Conservation (phyloP, 441 rosid genomes). For the Gossypium gossypioides region DNA sequence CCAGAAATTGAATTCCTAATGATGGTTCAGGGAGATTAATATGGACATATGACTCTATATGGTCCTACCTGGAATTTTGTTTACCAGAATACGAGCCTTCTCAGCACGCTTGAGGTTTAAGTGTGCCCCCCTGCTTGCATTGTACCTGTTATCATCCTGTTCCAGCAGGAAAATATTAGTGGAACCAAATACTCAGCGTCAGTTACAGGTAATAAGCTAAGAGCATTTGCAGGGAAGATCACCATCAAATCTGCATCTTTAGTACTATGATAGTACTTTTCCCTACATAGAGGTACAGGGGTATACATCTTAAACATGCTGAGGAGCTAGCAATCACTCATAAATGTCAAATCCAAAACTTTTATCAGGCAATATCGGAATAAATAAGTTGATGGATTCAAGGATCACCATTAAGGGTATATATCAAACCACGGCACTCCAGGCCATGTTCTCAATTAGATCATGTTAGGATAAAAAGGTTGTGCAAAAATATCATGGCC, state of each 20-base stretch:
- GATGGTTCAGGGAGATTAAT: not conserved
- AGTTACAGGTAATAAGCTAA: not conserved
- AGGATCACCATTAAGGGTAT: not conserved
- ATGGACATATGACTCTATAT: not conserved
- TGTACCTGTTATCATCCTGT: slow-evolving; percentile 96
- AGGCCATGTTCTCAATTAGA: not conserved
- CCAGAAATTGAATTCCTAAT: not conserved
- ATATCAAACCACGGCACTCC: not conserved
- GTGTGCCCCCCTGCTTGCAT: slow-evolving; percentile 89
- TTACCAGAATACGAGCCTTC: slow-evolving; percentile 77
- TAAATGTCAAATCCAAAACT: not conserved
- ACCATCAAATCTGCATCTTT: not conserved
- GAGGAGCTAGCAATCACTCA: not conserved
- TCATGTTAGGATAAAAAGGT: not conserved
- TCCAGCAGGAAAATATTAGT: slow-evolving; percentile 19
- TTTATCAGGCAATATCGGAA: not conserved
- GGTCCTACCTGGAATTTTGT: slow-evolving; percentile 80
- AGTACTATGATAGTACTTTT: not conserved
- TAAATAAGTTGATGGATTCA: not conserved
- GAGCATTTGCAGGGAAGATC: not conserved
- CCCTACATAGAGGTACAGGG: not conserved
- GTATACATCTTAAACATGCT: not conserved
- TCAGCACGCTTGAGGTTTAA: slow-evolving; percentile 98
- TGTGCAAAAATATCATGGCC: not conserved
- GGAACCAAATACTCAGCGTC: not conserved